phyloP scores from a whole-genome alignment of 108 stramenopile species.

The Skeletonema potamos region DNA sequence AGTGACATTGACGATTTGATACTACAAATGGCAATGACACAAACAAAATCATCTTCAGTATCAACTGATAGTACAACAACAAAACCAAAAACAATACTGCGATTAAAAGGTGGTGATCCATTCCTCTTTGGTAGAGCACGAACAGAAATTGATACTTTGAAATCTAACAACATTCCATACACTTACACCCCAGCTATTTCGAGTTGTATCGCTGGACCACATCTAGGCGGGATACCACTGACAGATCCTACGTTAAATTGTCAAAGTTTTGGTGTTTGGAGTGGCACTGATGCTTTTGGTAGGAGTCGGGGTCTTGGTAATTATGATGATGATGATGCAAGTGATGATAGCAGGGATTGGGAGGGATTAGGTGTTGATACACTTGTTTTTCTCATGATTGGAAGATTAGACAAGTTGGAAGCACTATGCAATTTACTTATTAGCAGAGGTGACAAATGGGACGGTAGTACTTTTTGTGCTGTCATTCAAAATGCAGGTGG shows the following conservation, averaged over 20 bases:
- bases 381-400: constrained; percentile 48
- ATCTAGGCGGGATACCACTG: constrained; percentile 42
- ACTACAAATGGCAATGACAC: constrained; percentile 16
- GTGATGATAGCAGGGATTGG: not conserved
- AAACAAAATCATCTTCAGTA: not conserved
- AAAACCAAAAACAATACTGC: constrained; percentile 19
- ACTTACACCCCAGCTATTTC: constrained; percentile 36
- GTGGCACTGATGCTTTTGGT: constrained; percentile 43
- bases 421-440: constrained; percentile 25
- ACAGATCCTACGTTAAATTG: constrained; percentile 35
- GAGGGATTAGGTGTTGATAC: constrained; percentile 29
- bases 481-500: constrained; percentile 47
- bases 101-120: constrained; percentile 43
- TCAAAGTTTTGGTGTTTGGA: constrained; percentile 49
- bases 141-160: constrained; percentile 28
- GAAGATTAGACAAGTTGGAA: constrained; percentile 43
- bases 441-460: constrained; percentile 17
- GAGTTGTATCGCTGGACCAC: constrained; percentile 43
- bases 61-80: not conserved
- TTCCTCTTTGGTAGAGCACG: constrained; percentile 43
- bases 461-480: constrained; percentile 31
- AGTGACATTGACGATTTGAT: constrained; percentile 36
- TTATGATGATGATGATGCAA: not conserved
- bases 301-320: constrained; percentile 13
- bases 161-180: constrained; percentile 21